Percentiles rank a stretch among this genome's conserved stretches.
These are phyloP conservation scores for Earliella scabrosa DNA, from an alignment of 1,284 basidiomycete genomes.

Conservation along the genomic window DNA sequence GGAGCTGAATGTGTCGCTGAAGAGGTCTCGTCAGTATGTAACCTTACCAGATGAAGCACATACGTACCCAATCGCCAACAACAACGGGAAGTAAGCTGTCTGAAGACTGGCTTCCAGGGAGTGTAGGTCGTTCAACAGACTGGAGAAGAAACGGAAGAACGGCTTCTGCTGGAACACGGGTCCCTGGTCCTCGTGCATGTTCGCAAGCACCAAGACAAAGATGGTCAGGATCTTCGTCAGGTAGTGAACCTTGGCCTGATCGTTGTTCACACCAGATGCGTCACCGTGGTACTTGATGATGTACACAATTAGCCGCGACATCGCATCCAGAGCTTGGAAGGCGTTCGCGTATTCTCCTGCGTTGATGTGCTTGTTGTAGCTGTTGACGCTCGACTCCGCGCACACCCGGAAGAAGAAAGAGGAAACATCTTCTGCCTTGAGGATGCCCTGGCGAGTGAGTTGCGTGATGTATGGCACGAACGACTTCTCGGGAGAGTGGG, in stretches of 20 bases:
- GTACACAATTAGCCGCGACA: constrained; percentile 94
- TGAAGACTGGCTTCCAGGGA: constrained; percentile 84
- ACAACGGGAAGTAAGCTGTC: constrained; percentile 86
- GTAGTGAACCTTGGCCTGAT: constrained; percentile 95
- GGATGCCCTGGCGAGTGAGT: constrained; percentile 93
- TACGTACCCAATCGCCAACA: constrained; percentile 84
- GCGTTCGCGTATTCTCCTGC: constrained; percentile 78
- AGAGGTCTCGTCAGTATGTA: constrained; percentile 3
- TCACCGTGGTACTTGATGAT: constrained; percentile 99
- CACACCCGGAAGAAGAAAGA: constrained; percentile 99
- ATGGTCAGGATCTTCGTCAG: constrained; percentile 98
- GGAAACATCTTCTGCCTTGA: constrained; percentile 96
- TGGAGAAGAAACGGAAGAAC: constrained; percentile 99
- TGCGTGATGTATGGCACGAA: constrained; percentile 98
- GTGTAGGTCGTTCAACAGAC: constrained; percentile 91
- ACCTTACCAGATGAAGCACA: background rate
- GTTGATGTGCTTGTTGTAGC: constrained; percentile 87
- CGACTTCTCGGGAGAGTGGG: constrained; percentile 88
- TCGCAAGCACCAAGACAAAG: constrained; percentile 94
- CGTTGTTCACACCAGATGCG: constrained; percentile 85
- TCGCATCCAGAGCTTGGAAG: constrained; percentile 94
- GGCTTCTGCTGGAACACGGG: constrained; percentile 95
- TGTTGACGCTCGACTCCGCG: constrained; percentile 92
- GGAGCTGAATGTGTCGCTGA: constrained; percentile 93
- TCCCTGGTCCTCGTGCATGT: constrained; percentile 94